Conservation (phyloP, 179 eudicot species). For the Monotropa hypopitys region DNA sequence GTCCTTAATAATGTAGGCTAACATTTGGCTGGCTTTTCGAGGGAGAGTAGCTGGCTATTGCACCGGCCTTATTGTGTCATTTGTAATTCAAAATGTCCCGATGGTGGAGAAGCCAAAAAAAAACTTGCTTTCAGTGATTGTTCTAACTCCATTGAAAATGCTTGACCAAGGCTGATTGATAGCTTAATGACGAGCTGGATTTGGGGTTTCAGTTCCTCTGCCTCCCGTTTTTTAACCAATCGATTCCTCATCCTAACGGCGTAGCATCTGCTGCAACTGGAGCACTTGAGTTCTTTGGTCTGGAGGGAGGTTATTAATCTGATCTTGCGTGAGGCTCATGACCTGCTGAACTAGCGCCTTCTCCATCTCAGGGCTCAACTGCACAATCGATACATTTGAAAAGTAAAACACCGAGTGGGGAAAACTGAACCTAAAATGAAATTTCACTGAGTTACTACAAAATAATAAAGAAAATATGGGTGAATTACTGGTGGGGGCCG, state of each 20-base stretch:
- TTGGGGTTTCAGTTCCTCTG: neutral
- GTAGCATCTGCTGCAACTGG: conserved; percentile 82
- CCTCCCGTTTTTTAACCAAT: neutral
- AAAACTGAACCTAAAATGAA: neutral
- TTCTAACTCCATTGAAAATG: neutral
- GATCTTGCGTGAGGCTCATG: conserved; percentile 78
- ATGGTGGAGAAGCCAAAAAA: neutral
- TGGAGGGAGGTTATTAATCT: conserved; percentile 62
- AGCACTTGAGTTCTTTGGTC: conserved; percentile 84
- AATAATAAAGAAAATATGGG: neutral
- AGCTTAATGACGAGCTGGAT: neutral
- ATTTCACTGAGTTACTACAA: too few species aligned
- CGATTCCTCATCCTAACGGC: conserved; percentile 25
- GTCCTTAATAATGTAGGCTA: too few species aligned
- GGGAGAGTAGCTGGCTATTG: too few species aligned
- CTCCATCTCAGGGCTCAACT: conserved; percentile 78
- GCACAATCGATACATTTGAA: conserved; percentile 10
- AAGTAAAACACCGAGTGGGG: neutral
- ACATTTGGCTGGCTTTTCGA: too few species aligned
- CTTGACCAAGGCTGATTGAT: neutral
- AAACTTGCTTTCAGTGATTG: neutral
- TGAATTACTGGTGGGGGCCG: conserved; percentile 47
- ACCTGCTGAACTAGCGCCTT: conserved; percentile 75
- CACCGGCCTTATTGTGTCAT: too few species aligned
- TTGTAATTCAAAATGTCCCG: neutral